Conservation (phyloP, 345 rosid genomes). For the Eutrema yunnanense region DNA sequence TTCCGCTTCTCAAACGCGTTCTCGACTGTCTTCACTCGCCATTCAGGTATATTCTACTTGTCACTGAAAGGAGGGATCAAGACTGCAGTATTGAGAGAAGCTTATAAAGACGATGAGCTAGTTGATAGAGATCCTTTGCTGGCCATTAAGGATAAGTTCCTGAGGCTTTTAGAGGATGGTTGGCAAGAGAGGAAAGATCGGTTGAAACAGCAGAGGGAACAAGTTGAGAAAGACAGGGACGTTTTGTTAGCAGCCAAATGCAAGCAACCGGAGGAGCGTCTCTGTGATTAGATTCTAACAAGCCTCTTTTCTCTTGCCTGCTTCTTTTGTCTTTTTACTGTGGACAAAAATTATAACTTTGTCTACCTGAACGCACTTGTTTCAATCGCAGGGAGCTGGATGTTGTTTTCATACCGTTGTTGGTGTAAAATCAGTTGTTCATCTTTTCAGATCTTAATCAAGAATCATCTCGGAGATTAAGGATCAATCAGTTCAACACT, state of each 20-base stretch:
- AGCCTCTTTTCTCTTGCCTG: background rate
- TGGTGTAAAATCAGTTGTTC: background rate
- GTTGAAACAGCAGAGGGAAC: conserved; percentile 35
- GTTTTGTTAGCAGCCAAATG: conserved; percentile 27
- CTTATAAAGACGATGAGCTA: conserved; percentile 50
- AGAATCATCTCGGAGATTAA: background rate
- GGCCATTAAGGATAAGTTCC: conserved; percentile 64
- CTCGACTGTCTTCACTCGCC: conserved; percentile 73
- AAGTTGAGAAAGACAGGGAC: conserved; percentile 37
- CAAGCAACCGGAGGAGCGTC: conserved; percentile 17
- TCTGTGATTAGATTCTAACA: conserved; percentile 5
- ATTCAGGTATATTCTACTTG: conserved; percentile 83
- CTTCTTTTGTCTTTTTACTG: conserved; percentile 1
- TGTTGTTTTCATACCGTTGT: background rate
- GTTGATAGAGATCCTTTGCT: conserved; percentile 64
- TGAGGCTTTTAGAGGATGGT: conserved; percentile 57
- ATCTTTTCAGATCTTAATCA: background rate
- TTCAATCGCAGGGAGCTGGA: background rate
- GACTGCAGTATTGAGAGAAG: conserved; percentile 79
- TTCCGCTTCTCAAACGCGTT: conserved; percentile 75
- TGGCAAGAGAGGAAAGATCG: conserved; percentile 54
- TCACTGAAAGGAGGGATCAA: conserved; percentile 80
- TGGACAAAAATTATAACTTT: background rate
- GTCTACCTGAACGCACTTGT: no score
- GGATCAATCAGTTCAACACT: background rate